Evolutionary conservation across 2,329 filamentous ascomycete species (phyloP).

Genomic region (Achaetomium macrosporum): DNA sequence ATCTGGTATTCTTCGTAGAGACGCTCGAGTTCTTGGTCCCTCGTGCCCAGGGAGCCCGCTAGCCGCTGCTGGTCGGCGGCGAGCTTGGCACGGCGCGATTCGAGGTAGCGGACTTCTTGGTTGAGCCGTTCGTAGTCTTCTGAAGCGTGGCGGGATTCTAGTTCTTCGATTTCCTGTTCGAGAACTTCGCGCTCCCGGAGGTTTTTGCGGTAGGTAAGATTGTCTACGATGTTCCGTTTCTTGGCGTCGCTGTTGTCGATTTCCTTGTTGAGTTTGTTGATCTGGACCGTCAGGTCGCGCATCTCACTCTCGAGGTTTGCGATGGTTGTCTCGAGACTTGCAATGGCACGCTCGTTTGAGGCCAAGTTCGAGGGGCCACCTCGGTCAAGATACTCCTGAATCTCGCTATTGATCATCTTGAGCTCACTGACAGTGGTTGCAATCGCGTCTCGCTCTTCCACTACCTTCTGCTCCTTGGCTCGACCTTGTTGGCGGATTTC

Average conservation of each 20-base stretch:
- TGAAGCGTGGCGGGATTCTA: slow-evolving; percentile 74
- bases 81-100: slow-evolving; percentile 62
- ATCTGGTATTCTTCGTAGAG: slow-evolving; percentile 75
- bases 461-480: slow-evolving; percentile 64
- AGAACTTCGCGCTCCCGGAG: slow-evolving; percentile 62
- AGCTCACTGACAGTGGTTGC: slow-evolving; percentile 72
- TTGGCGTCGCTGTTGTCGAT: slow-evolving; percentile 74
- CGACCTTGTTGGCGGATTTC: slow-evolving; percentile 68
- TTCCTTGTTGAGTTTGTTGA: slow-evolving; percentile 72
- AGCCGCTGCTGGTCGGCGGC: slow-evolving; percentile 68
- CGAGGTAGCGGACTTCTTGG: slow-evolving; percentile 60
- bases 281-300: slow-evolving; percentile 57
- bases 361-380: slow-evolving; percentile 68
- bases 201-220: slow-evolving; percentile 77
- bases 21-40: slow-evolving; percentile 71
- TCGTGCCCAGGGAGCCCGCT: slow-evolving; percentile 73
- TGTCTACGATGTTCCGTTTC: slow-evolving; percentile 83
- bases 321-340: slow-evolving; percentile 61
- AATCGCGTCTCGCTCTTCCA: slow-evolving; percentile 64
- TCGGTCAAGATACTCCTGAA: slow-evolving; percentile 70
- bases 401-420: slow-evolving; percentile 67
- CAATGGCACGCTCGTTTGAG: slow-evolving; percentile 63
- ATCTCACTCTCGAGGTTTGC: slow-evolving; percentile 62
- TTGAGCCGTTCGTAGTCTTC: slow-evolving; percentile 74
- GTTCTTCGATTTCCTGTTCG: slow-evolving; percentile 61